These are phyloP conservation scores for Pestalotiopsis sp. DNA, from an alignment of 2,329 filamentous ascomycete genomes.

Conservation along the genomic window DNA sequence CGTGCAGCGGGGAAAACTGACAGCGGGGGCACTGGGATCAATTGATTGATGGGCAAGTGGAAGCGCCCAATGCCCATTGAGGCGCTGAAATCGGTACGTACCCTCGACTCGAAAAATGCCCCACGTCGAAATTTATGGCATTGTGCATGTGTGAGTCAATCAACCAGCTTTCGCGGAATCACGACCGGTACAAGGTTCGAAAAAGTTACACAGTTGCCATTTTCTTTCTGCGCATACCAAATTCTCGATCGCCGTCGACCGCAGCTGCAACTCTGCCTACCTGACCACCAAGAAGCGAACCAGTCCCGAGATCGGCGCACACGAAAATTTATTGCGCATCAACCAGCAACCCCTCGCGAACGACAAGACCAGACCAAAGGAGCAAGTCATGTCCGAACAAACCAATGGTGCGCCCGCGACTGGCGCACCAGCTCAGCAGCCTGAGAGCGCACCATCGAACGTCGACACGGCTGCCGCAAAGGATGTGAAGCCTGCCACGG, in stretches of 20 bases:
- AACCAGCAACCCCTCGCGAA: not conserved
- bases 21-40: not conserved
- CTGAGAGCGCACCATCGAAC: not conserved
- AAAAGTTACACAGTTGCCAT: not conserved
- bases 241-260: not conserved
- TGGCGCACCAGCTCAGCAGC: conserved; percentile 3
- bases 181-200: not conserved
- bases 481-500: conserved; percentile 15
- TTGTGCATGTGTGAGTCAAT: conserved; percentile 8
- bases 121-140: conserved; percentile 14
- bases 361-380: not conserved
- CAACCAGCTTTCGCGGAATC: not conserved
- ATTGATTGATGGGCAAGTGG: not conserved
- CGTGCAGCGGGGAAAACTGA: not conserved
- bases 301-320: not conserved
- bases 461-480: not conserved
- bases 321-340: not conserved
- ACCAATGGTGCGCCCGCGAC: conserved; percentile 13
- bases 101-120: conserved; percentile 7
- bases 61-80: not conserved
- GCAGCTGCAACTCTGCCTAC: not conserved
- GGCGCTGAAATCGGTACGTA: not conserved
- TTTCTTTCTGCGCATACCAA: not conserved
- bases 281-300: not conserved
- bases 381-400: conserved; percentile 3